Evolutionary conservation across 257 asterid genomes (phyloP), one percentile per base, ranked within the genome.

Genomic region (Capsicum pubescens): DNA sequence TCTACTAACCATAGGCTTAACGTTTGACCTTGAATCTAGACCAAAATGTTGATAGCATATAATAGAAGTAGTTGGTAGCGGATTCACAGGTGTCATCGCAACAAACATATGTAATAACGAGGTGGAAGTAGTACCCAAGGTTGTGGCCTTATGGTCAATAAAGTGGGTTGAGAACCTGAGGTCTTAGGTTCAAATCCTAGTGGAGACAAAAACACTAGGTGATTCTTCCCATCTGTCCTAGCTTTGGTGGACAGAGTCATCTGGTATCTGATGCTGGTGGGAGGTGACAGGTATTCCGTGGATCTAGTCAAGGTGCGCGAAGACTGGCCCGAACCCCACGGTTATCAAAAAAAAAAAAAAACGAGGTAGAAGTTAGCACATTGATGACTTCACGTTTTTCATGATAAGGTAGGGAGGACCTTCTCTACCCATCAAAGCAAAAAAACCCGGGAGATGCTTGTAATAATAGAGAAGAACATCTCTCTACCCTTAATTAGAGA

Each of bases 371-470:
- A 77, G 26, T 9, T 54, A 48, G 46, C 26, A 54, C 64, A 77
- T 26, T 54, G 21, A 76, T 72, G 82, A 77, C 64, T 77, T 77
- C 50, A 77, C 3, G n/a, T 77, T 50, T 54, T 77, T 26, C 61
- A 26, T 77, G 82, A 77, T 55, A 16, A 77, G 9, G 42, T 77
- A 8, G 9, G 15, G 64, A 77, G 81, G 64, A 35, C 26, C 48
- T 26, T 54, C 55, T 77, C 44, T 77, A 77, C 64, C 54, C 26
- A 54, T 54, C 48, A 54, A 54, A 77, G 26, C 48, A 54, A 52
- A 77, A 52, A 14, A 32, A 15, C 50, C 7, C 0, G 50, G 4
- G 82, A 54, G 50, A 8, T 15, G 48, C 50, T 77, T 77, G 48
- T 26, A 76, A 54, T 77, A 48, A 14, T 16, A 14, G 82, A 26